A percentile compares a stretch with the other conserved stretches of the same genome.
Conservation (phyloP, 768 basidiomycete genomes). For the Boletus tylopilopsis region DNA sequence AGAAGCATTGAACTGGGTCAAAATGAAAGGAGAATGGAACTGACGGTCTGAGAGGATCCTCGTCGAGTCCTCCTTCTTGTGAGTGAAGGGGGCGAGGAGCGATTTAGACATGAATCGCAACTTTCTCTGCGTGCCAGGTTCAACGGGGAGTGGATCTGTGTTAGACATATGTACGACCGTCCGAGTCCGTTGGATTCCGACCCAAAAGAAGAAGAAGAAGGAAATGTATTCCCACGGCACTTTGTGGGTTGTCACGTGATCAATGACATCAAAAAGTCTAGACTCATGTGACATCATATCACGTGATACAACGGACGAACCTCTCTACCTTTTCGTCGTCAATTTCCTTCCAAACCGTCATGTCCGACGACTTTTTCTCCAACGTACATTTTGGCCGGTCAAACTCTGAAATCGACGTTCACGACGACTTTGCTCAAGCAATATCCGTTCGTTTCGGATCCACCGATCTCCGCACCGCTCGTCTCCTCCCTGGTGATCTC, state of each 20-base stretch:
- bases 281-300: constrained; percentile 31
- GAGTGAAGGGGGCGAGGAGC: constrained; percentile 63
- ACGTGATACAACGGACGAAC: constrained; percentile 16
- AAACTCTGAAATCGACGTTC: constrained; percentile 22
- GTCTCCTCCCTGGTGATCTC: constrained; percentile 28
- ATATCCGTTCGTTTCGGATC: constrained; percentile 45
- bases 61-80: constrained; percentile 60
- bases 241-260: constrained; percentile 11
- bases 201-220: constrained; percentile 2
- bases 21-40: constrained; percentile 21
- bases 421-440: constrained; percentile 50
- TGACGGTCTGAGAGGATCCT: constrained; percentile 73
- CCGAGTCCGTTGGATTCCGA: constrained; percentile 21
- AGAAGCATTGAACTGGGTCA: neutral
- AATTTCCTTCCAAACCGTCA: neutral
- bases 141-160: no score
- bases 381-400: constrained; percentile 25
- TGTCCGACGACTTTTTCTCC: constrained; percentile 42
- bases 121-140: no score
- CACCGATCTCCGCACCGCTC: constrained; percentile 36
- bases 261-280: constrained; percentile 25
- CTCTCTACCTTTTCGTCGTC: neutral
- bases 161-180: no score
- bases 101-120: constrained; percentile 51
- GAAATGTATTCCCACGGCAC: constrained; percentile 8